phyloP scores from a whole-genome alignment of 306 rosid species.

The barrel medic (Medicago truncatula) region DNA sequence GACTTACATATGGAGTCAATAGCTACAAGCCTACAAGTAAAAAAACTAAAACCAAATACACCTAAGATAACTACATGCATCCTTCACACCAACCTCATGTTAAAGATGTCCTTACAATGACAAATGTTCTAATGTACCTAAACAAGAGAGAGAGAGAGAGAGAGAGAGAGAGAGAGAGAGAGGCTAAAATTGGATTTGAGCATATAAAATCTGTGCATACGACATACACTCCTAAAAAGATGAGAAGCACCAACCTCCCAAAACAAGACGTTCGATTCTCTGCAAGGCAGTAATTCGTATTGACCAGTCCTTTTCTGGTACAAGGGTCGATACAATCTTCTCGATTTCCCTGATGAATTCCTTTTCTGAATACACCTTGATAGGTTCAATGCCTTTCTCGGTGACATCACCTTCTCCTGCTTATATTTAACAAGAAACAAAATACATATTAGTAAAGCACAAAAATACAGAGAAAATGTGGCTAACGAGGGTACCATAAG shows the following conservation, averaged over 20 bases:
- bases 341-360: conserved; percentile 89
- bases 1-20: conserved; percentile 25
- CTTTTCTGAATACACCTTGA: conserved; percentile 96
- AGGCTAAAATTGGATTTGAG: conserved; percentile 30
- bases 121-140: conserved; percentile 33
- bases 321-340: conserved; percentile 87
- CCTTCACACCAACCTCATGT: conserved; percentile 37
- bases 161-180: background rate
- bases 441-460: conserved; percentile 34
- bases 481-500: conserved; percentile 4
- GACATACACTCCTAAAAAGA: conserved; percentile 32
- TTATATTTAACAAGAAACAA: conserved; percentile 44
- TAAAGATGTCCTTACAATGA: conserved; percentile 30
- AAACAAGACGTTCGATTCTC: conserved; percentile 92
- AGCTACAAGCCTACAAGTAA: conserved; percentile 33
- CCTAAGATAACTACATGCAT: conserved; percentile 26
- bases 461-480: conserved; percentile 29
- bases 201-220: conserved; percentile 29
- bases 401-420: conserved; percentile 76
- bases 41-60: conserved; percentile 42
- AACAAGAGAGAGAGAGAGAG: conserved; percentile 1
- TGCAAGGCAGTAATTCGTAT: conserved; percentile 93
- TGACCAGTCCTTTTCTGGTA: conserved; percentile 99
- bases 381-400: conserved; percentile 72
- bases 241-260: conserved; percentile 73